A percentile compares a stretch with the other conserved stretches of the same genome.
Conservation (phyloP, 176 grass and related monocot species). For the Coix lacrymajobi region DNA sequence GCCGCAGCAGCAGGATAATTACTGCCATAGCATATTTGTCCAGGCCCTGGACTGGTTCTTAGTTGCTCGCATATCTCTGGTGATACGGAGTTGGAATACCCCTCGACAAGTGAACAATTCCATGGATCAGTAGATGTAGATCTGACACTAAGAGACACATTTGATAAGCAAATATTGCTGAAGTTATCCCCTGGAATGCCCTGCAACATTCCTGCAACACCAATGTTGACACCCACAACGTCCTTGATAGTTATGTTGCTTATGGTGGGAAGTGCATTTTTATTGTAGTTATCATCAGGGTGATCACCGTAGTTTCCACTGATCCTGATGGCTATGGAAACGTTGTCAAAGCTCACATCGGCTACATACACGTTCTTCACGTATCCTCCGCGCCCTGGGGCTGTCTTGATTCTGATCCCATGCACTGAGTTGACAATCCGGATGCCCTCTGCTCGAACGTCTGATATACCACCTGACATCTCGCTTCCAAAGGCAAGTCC, state of each 20-base stretch:
- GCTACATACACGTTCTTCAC: slow-evolving; percentile 61
- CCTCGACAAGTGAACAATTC: slow-evolving; percentile 75
- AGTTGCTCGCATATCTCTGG: slow-evolving; percentile 70
- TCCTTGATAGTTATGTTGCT: slow-evolving; percentile 69
- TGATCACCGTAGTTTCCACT: slow-evolving; percentile 64
- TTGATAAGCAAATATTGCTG: slow-evolving; percentile 74
- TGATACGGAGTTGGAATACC: slow-evolving; percentile 62
- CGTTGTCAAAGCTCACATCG: slow-evolving; percentile 56
- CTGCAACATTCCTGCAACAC: slow-evolving; percentile 49
- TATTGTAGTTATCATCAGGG: slow-evolving; percentile 73
- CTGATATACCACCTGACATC: slow-evolving; percentile 92
- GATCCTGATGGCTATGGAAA: slow-evolving; percentile 79
- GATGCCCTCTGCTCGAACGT: slow-evolving; percentile 51
- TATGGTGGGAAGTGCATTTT: slow-evolving; percentile 54
- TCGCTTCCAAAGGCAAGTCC: slow-evolving; percentile 77
- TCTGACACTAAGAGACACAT: slow-evolving; percentile 48
- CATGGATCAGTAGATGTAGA: slow-evolving; percentile 50
- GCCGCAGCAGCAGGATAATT: neutral
- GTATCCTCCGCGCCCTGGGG: slow-evolving; percentile 60
- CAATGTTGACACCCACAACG: slow-evolving; percentile 54
- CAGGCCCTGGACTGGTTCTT: slow-evolving; percentile 24
- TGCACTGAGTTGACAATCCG: slow-evolving; percentile 59
- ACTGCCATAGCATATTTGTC: slow-evolving; percentile 46
- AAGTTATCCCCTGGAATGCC: slow-evolving; percentile 73
- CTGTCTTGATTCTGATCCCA: slow-evolving; percentile 80